phyloP scores from a whole-genome alignment of 2,329 filamentous ascomycete genomes.

The Hymenoscyphus salicellus region DNA sequence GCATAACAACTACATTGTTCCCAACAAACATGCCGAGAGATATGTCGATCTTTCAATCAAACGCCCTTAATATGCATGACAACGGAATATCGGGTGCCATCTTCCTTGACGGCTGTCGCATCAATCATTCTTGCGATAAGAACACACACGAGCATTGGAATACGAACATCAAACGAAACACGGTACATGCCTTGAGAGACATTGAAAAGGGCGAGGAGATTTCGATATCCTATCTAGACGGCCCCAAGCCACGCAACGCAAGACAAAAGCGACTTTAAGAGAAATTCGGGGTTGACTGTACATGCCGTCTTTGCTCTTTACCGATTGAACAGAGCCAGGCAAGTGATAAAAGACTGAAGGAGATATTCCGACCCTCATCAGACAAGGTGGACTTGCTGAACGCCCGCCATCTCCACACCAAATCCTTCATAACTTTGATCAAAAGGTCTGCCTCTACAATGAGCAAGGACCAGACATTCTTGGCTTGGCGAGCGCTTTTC shows the following conservation, averaged over 20 bases:
- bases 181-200: constrained; percentile 37
- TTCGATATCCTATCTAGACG: constrained; percentile 39
- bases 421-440: constrained; percentile 26
- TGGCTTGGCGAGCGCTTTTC: constrained; percentile 28
- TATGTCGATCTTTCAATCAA: constrained; percentile 23
- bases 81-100: constrained; percentile 34
- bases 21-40: too few species aligned
- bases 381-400: too few species aligned
- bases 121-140: constrained; percentile 40
- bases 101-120: constrained; percentile 37
- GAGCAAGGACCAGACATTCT: constrained; percentile 27
- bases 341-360: constrained; percentile 33
- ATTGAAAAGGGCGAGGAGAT: constrained; percentile 39
- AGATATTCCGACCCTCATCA: too few species aligned
- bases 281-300: constrained; percentile 38
- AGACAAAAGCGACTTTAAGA: too few species aligned
- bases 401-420: constrained; percentile 14
- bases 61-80: constrained; percentile 15
- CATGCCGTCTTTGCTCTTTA: constrained; percentile 39
- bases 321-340: constrained; percentile 32
- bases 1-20: too few species aligned
- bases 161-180: constrained; percentile 31
- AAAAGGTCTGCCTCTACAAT: constrained; percentile 31
- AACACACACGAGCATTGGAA: constrained; percentile 40
- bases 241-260: too few species aligned